phyloP scores from a whole-genome alignment of 1,139 yeast genomes.

The Candida pseudoviswanathii region DNA sequence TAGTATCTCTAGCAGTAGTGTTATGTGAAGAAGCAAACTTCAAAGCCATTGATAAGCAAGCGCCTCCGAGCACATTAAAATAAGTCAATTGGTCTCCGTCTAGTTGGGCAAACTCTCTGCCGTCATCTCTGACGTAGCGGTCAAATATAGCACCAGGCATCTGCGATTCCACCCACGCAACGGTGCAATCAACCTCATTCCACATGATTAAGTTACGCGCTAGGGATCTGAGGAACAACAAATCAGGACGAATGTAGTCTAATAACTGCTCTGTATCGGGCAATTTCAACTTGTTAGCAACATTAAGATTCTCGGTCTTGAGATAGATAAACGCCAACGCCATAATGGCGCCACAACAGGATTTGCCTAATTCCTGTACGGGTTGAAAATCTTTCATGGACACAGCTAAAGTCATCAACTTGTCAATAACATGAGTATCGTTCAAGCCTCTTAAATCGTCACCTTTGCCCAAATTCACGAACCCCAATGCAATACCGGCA shows the following conservation, averaged over 20 bases:
- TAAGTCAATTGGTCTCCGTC: constrained; percentile 68
- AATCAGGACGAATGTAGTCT: constrained; percentile 81
- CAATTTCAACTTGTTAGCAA: constrained; percentile 65
- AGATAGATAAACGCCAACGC: constrained; percentile 77
- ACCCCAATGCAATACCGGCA: constrained; percentile 87
- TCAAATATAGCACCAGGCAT: constrained; percentile 49
- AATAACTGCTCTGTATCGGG: constrained; percentile 64
- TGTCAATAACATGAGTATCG: constrained; percentile 73
- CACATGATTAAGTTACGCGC: constrained; percentile 78
- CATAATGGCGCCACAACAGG: constrained; percentile 78
- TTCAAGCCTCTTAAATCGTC: constrained; percentile 59
- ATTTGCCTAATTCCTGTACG: constrained; percentile 64
- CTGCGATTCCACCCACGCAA: constrained; percentile 63
- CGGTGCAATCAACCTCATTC: constrained; percentile 57
- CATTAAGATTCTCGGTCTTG: constrained; percentile 59
- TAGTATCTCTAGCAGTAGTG: constrained; percentile 52
- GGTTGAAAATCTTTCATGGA: constrained; percentile 72
- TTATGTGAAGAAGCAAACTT: constrained; percentile 75
- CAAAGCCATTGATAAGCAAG: constrained; percentile 73
- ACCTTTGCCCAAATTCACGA: constrained; percentile 83
- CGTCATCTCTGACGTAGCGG: constrained; percentile 23
- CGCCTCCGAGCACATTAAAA: constrained; percentile 73
- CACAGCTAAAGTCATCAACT: constrained; percentile 59
- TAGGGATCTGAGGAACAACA: constrained; percentile 67
- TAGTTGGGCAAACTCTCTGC: constrained; percentile 21